phyloP scores from a whole-genome alignment of 495 filamentous ascomycete genomes.

The Aspergillus taichungensis region DNA sequence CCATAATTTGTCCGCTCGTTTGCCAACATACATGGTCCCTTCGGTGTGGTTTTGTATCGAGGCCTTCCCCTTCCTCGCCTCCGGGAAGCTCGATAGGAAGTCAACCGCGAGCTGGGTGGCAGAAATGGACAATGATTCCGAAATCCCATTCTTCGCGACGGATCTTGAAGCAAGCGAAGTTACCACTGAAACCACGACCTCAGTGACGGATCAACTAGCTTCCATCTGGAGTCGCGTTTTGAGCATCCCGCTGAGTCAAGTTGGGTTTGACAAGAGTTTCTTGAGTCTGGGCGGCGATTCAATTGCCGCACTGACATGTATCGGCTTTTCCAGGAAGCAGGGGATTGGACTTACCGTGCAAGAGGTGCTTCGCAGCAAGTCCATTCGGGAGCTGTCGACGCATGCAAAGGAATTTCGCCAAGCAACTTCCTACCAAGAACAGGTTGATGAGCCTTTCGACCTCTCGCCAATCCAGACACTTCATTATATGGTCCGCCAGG shows the following conservation, averaged over 20 bases:
- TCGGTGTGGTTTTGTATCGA: slow-evolving; percentile 41
- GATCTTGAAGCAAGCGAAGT: slow-evolving; percentile 1
- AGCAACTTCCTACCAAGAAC: slow-evolving; percentile 28
- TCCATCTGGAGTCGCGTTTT: slow-evolving; percentile 46
- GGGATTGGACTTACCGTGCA: slow-evolving; percentile 48
- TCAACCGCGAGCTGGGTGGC: slow-evolving; percentile 25
- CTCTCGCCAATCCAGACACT: slow-evolving; percentile 65
- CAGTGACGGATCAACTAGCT: slow-evolving; percentile 25
- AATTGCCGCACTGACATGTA: slow-evolving; percentile 60
- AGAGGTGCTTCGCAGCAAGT: slow-evolving; percentile 39
- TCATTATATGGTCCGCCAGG: slow-evolving; percentile 50
- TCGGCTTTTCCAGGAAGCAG: slow-evolving; percentile 41
- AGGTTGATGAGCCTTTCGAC: slow-evolving; percentile 43
- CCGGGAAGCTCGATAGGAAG: slow-evolving; percentile 47
- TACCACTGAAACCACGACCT: slow-evolving; percentile 15
- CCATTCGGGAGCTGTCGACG: slow-evolving; percentile 33
- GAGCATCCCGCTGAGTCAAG: slow-evolving; percentile 36
- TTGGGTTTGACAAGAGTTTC: slow-evolving; percentile 50
- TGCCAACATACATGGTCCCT: slow-evolving; percentile 52
- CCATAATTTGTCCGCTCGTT: slow-evolving; percentile 19
- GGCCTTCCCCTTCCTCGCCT: slow-evolving; percentile 40
- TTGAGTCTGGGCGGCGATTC: slow-evolving; percentile 60
- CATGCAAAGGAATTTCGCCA: slow-evolving; percentile 23
- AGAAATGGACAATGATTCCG: slow-evolving; percentile 23
- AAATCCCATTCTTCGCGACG: slow-evolving; percentile 5